Evolutionary conservation across 148 eudicot genomes (phyloP), one percentile per base, ranked within the genome.

Genomic region (Diospyros lotus): DNA sequence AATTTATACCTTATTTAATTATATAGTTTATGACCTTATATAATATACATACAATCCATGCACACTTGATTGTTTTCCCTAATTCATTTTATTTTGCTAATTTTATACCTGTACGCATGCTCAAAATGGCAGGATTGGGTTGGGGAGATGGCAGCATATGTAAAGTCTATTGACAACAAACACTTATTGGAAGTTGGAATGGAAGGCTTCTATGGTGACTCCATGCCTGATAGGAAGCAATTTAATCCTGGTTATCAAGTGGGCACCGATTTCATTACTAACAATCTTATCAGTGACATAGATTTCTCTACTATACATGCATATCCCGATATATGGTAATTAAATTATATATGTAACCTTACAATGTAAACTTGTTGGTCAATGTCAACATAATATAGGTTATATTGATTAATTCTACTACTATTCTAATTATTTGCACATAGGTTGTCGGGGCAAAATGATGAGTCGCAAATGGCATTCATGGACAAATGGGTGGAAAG

Each of bases 161-260:
- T 80, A 3, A 80, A 75, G 60, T 79, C 82, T 38, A n/a, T 78
- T 2, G 84, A 84, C 62, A 68, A 5, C 0, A 75, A 64, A 1
- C 87, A 84, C 62, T 55, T 84, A 43, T 62, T 84, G 1, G 82
- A 72, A 51, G 55, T 80, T 0, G 87, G 87, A 1, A 76, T 84
- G 77, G 87, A 84, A 73, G 87, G 87, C 2, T 84, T 75, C 55
- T 84, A 84, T 3, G 87, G 84, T n/a, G 87, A 84, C 11, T 71
- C 84, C 4, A 64, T 81, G 73, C 82, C 87, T 2, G 71, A 84
- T 3, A 73, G 76, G 55, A 84, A 79, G 61, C 78, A 81, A 66
- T 55, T 61, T 39, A 80, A 84, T 65, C 84, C 84, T 1, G 79
- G 81, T 55, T 78, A 78, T 53, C 76, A 73, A 79, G 82, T 84